Conservation (phyloP, 108 stramenopile species). For the Craspedostauros australis region DNA sequence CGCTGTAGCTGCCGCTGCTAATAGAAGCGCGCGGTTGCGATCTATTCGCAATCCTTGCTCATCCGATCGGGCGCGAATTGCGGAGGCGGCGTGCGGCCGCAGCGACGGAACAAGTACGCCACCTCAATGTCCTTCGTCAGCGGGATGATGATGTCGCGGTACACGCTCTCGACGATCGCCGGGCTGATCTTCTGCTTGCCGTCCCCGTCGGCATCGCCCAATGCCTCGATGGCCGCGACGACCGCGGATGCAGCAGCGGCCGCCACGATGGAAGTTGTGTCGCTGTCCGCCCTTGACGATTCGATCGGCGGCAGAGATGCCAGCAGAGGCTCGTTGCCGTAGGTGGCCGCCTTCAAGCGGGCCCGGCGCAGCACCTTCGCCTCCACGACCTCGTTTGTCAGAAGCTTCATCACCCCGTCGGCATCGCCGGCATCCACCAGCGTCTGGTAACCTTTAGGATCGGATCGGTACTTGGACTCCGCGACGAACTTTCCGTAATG, state of each 20-base stretch:
- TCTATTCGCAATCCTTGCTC: slow-evolving; percentile 29
- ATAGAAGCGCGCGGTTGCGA: too few species aligned
- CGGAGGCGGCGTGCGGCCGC: slow-evolving; percentile 69
- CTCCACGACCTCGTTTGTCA: slow-evolving; percentile 95
- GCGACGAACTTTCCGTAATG: slow-evolving; percentile 99
- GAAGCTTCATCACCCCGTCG: slow-evolving; percentile 88
- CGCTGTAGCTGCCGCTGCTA: too few species aligned
- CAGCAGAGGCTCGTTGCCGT: slow-evolving; percentile 85
- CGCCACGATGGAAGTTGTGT: slow-evolving; percentile 50
- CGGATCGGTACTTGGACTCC: slow-evolving; percentile 88
- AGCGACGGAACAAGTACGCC: slow-evolving; percentile 90
- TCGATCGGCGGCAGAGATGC: slow-evolving; percentile 36
- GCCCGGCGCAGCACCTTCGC: slow-evolving; percentile 87
- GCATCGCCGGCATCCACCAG: slow-evolving; percentile 90
- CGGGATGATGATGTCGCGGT: slow-evolving; percentile 93
- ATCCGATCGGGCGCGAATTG: slow-evolving; percentile 72
- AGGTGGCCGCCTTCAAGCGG: slow-evolving; percentile 86
- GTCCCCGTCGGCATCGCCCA: slow-evolving; percentile 24
- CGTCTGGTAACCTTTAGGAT: slow-evolving; percentile 81
- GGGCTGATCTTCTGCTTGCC: slow-evolving; percentile 81
- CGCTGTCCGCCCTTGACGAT: slow-evolving; percentile 16
- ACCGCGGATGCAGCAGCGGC: slow-evolving; percentile 76
- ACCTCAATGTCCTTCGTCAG: slow-evolving; percentile 98
- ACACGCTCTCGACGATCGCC: slow-evolving; percentile 83
- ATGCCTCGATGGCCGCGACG: slow-evolving; percentile 64